Evolutionary conservation across 2,329 filamentous ascomycete species (phyloP).

Genomic region (Verticillium alfalfae): DNA sequence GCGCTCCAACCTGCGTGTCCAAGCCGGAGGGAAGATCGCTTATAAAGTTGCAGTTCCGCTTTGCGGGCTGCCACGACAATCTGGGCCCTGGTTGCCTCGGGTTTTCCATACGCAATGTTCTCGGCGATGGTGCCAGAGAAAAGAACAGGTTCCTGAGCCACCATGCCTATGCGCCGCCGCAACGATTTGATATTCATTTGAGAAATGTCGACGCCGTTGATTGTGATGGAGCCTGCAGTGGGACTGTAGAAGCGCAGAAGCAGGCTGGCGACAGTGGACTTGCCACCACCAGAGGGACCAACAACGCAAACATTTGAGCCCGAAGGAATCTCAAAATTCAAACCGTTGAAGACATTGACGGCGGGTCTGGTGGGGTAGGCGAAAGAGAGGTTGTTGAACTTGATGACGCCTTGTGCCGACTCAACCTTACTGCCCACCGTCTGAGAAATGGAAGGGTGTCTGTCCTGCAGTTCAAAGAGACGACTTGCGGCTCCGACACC

Average conservation of each 20-base stretch:
- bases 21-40: conserved; percentile 93
- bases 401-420: conserved; percentile 83
- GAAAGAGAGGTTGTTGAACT: conserved; percentile 80
- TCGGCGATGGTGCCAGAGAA: conserved; percentile 81
- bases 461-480: conserved; percentile 91
- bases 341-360: conserved; percentile 81
- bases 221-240: conserved; percentile 68
- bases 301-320: conserved; percentile 96
- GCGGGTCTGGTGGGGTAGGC: conserved; percentile 91
- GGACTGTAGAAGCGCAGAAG: conserved; percentile 88
- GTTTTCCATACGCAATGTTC: conserved; percentile 88
- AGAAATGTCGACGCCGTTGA: conserved; percentile 78
- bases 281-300: conserved; percentile 90
- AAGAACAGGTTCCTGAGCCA: conserved; percentile 91
- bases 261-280: conserved; percentile 91
- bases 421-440: conserved; percentile 75
- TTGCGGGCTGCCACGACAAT: conserved; percentile 83
- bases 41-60: conserved; percentile 93
- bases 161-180: conserved; percentile 86
- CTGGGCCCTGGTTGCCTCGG: conserved; percentile 69
- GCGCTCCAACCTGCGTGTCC: conserved; percentile 86
- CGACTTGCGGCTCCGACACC: conserved; percentile 95
- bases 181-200: conserved; percentile 91
- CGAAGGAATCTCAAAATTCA: conserved; percentile 86
- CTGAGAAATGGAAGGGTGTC: conserved; percentile 77